These are phyloP conservation scores for Ganoderma leucocontextum DNA, from an alignment of 1,284 basidiomycete species.

Conservation along the genomic window DNA sequence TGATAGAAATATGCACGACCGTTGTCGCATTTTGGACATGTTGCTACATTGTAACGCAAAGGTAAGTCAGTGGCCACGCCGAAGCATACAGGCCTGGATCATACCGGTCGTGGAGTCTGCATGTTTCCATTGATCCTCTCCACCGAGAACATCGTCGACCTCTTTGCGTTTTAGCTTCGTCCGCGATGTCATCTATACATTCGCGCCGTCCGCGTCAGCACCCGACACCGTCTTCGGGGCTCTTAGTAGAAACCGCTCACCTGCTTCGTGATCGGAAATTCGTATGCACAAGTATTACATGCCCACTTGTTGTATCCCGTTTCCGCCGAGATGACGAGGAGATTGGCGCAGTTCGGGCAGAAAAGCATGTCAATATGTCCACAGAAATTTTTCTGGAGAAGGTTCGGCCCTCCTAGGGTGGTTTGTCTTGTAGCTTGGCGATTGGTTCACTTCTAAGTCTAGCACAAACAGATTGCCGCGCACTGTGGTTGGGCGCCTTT, in stretches of 20 bases:
- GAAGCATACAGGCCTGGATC: conserved; percentile 29
- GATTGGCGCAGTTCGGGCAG: conserved; percentile 95
- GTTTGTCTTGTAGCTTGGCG: neutral
- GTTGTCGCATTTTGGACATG: conserved; percentile 93
- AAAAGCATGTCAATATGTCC: conserved; percentile 63
- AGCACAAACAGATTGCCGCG: neutral
- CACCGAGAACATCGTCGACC: conserved; percentile 94
- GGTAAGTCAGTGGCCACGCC: neutral
- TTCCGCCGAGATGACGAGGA: conserved; percentile 83
- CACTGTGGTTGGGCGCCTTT: neutral
- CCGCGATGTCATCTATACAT: conserved; percentile 82
- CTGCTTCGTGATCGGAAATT: conserved; percentile 86
- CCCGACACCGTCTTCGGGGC: neutral
- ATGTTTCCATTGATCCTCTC: conserved; percentile 94
- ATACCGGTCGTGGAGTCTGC: conserved; percentile 88
- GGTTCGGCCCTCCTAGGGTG: neutral
- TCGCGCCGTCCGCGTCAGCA: conserved; percentile 1
- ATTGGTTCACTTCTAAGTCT: conserved; percentile 2
- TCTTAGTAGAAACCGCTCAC: conserved; percentile 45
- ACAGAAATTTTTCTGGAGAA: neutral
- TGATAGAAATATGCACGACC: conserved; percentile 94
- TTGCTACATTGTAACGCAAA: conserved; percentile 48
- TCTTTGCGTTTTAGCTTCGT: conserved; percentile 86
- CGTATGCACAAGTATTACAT: conserved; percentile 95
- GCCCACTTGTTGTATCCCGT: conserved; percentile 88